Conservation (phyloP, 306 rosid genomes). For the Cicer chorassanicum region DNA sequence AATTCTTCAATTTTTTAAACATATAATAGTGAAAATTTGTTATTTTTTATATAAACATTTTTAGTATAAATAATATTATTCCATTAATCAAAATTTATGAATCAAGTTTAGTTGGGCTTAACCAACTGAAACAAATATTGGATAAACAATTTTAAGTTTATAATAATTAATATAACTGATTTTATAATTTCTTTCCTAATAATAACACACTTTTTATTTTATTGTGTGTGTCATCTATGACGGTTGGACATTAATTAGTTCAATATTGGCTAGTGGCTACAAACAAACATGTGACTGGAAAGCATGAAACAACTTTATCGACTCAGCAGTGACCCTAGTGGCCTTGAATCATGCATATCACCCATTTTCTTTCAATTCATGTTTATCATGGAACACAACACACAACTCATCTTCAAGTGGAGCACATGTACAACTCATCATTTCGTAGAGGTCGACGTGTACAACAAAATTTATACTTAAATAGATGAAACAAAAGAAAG, state of each 20-base stretch:
- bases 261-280: neutral
- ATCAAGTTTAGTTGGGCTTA: no score
- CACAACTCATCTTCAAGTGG: neutral
- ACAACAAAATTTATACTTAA: neutral
- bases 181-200: no score
- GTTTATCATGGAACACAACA: neutral
- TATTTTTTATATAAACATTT: no score
- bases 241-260: conserved; percentile 14
- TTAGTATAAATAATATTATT: no score
- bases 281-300: conserved; percentile 42
- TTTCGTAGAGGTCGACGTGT: neutral
- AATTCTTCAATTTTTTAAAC: no score
- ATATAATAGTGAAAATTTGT: no score
- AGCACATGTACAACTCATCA: neutral
- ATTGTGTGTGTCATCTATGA: neutral
- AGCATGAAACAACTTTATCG: conserved; percentile 34
- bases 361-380: neutral
- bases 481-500: neutral
- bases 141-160: no score
- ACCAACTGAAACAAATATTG: no score
- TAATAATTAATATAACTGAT: no score
- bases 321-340: neutral
- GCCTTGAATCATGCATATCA: neutral
- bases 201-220: neutral
- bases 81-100: no score